Conservation (phyloP, 805 yeast species). For the Maudiozyma barnettii region DNA sequence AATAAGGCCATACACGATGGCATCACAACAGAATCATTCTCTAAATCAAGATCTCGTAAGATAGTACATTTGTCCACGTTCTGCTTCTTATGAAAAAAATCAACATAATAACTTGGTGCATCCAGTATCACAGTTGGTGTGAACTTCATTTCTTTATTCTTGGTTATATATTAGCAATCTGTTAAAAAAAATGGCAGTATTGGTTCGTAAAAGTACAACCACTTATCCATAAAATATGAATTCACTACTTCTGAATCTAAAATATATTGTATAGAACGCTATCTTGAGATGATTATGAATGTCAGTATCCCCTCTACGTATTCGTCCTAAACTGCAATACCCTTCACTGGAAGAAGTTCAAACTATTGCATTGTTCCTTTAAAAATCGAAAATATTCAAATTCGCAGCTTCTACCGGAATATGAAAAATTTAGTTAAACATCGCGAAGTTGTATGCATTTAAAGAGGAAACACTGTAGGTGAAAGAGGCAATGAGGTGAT, state of each 20-base stretch:
- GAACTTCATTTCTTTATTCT: constrained; percentile 38
- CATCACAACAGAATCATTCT: constrained; percentile 35
- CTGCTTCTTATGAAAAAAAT: constrained; percentile 30
- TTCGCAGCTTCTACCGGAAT: neutral
- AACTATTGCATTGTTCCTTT: neutral
- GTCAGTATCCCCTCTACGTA: too few species aligned
- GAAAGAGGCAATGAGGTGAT: neutral
- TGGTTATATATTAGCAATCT: too few species aligned
- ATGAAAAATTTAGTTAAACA: neutral
- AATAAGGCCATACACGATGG: constrained; percentile 35
- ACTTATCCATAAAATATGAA: too few species aligned
- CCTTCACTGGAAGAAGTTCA: neutral
- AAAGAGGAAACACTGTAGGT: neutral
- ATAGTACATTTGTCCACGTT: constrained; percentile 22
- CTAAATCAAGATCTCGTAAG: constrained; percentile 29
- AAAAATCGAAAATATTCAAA: too few species aligned
- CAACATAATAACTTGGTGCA: constrained; percentile 39
- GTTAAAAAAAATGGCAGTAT: too few species aligned
- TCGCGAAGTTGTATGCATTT: constrained; percentile 1
- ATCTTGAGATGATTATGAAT: too few species aligned
- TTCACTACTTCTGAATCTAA: too few species aligned
- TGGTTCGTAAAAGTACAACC: too few species aligned
- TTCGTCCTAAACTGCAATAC: too few species aligned
- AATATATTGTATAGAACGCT: too few species aligned
- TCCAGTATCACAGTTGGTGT: constrained; percentile 40